A percentile compares a stretch with the other conserved stretches of the same genome.
Conservation (phyloP, 108 stramenopile species). For the Phaeodactylum tricornutum region DNA sequence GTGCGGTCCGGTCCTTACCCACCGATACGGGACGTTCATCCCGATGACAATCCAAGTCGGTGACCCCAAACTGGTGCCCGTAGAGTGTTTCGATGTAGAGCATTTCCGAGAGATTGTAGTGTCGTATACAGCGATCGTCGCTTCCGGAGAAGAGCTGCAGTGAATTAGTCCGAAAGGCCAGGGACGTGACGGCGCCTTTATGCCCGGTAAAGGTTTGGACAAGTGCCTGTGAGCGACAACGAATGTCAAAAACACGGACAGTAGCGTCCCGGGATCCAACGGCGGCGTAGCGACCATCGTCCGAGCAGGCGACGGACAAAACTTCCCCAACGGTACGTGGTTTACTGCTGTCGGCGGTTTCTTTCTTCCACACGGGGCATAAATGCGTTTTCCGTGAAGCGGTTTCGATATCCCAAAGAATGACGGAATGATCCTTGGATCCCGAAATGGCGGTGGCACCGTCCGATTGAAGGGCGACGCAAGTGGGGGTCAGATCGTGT, state of each 20-base stretch:
- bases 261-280: slow-evolving; percentile 85
- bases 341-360: neutral
- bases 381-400: slow-evolving; percentile 31
- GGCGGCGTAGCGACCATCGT: slow-evolving; percentile 89
- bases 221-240: slow-evolving; percentile 28
- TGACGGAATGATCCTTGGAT: slow-evolving; percentile 90
- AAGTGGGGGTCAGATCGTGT: slow-evolving; percentile 80
- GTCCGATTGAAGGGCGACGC: slow-evolving; percentile 65
- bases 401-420: slow-evolving; percentile 86
- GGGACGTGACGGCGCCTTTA: slow-evolving; percentile 70
- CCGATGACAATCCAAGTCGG: slow-evolving; percentile 68
- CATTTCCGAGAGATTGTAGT: slow-evolving; percentile 86
- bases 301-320: slow-evolving; percentile 79
- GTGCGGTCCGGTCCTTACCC: slow-evolving; percentile 81
- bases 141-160: slow-evolving; percentile 87
- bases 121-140: slow-evolving; percentile 84
- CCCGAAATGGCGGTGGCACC: slow-evolving; percentile 66
- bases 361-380: slow-evolving; percentile 32
- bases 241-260: slow-evolving; percentile 76
- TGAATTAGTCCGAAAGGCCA: slow-evolving; percentile 77
- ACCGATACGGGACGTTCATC: slow-evolving; percentile 85
- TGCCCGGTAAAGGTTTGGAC: slow-evolving; percentile 78
- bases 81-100: slow-evolving; percentile 97
- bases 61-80: slow-evolving; percentile 93
- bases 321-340: slow-evolving; percentile 73